Base-by-base conservation (phyloP, 257 asterid species). In the Solanum pennellii region DNA sequence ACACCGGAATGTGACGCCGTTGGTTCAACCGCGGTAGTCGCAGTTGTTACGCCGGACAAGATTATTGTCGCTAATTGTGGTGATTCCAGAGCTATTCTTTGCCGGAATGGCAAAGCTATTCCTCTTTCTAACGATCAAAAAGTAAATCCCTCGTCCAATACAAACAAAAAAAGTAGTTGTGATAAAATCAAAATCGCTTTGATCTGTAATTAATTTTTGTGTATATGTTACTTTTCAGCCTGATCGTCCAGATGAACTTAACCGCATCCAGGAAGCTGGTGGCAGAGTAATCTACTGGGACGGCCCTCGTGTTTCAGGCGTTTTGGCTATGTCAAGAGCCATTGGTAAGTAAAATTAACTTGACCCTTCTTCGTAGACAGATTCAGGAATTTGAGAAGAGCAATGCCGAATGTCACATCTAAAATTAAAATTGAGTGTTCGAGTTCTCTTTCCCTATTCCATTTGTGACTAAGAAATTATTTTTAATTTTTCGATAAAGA, bases 261-360 rank as follows among this genome's bases (percentile, higher is more conserved):
- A 56, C 68, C 94, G 98, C 91, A 95, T 95, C 62, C 91, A 94
- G 37, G 93, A 93, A 5, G 95, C 95, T 3, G 98, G 98, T 3
- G 98, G 98, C 27, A 92, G 95, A 6, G 98, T 95, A 1, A 92
- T 95, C 20, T 93, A 89, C 27, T 94, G 97, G 98, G 96, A 93
- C 65, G 97, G 98, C 18, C 93, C 98, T 16, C 95, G 98, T 1
- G 98, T 95, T 35, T 93, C 92, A 6, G 98, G 98, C 16, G 94
- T 94, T 33, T 95, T 95, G 2, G 97, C 98, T 85, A 95, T 94
- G 98, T 95, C 98, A 41, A 94, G 98, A 89, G 98, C 98, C 41
- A 95, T 95, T 60, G 98, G 98, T 93, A 88, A 76, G 82, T 35
- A 20, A 5, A 45, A 68, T 27, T 6, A 68, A 15, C 29, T 35